Percentiles rank a stretch among this genome's conserved stretches.
phyloP scores from a whole-genome alignment of 2,329 filamentous ascomycete species.

The Xylaria sp. region DNA sequence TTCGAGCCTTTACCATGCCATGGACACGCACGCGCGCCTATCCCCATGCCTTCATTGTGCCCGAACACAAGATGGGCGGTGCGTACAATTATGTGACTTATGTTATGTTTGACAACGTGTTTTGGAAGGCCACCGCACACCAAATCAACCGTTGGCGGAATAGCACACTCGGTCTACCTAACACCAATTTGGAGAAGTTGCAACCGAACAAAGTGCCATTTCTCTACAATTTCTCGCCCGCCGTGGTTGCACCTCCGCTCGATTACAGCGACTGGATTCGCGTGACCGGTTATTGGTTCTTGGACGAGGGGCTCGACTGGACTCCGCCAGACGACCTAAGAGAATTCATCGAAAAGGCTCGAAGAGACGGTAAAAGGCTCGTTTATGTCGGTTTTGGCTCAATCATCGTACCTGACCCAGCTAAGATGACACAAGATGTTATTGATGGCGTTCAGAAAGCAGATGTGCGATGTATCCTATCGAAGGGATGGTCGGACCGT shows the following conservation, averaged over 20 bases:
- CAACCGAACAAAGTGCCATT: conserved; percentile 98
- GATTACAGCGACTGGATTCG: conserved; percentile 99
- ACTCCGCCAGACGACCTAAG: conserved; percentile 78
- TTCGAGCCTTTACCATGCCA: conserved; percentile 97
- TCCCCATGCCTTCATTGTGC: conserved; percentile 94
- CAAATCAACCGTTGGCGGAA: conserved; percentile 96
- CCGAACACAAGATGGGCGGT: conserved; percentile 92
- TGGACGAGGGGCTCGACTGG: conserved; percentile 78
- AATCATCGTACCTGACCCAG: conserved; percentile 91
- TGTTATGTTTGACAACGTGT: conserved; percentile 94
- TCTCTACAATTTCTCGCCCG: conserved; percentile 95
- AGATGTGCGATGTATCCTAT: conserved; percentile 92
- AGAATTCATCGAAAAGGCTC: conserved; percentile 85
- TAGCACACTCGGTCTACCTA: conserved; percentile 78
- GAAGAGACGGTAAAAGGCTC: conserved; percentile 84
- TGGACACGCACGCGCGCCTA: conserved; percentile 97
- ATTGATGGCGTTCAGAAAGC: conserved; percentile 90
- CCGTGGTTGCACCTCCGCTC: conserved; percentile 90
- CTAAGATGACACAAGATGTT: conserved; percentile 89
- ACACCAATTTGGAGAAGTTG: conserved; percentile 88
- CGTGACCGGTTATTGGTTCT: conserved; percentile 97
- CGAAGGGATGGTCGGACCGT: conserved; percentile 96
- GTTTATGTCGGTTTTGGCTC: conserved; percentile 98
- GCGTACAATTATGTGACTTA: conserved; percentile 96
- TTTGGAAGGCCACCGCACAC: conserved; percentile 91